Conservation (phyloP, 176 grass and related monocot species). For the Zea mays region DNA sequence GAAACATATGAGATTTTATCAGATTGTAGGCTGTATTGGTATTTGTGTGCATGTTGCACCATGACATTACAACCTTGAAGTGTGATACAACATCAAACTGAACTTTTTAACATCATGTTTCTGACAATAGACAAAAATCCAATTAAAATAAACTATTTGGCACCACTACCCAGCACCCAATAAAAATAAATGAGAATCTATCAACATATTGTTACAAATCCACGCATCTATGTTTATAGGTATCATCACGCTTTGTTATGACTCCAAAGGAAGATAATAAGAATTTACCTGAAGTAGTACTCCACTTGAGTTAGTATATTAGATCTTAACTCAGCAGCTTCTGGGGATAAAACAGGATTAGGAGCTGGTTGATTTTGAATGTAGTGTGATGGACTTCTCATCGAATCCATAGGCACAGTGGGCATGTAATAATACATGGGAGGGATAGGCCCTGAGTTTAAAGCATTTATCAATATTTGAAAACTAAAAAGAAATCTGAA, state of each 20-base stretch:
- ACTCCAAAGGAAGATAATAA: conserved; percentile 26
- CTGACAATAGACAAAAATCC: neutral
- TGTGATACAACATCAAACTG: conserved; percentile 8
- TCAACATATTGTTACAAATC: neutral
- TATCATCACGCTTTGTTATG: neutral
- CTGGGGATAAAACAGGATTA: conserved; percentile 43
- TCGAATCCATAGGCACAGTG: conserved; percentile 51
- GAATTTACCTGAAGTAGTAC: conserved; percentile 72
- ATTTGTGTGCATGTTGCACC: neutral
- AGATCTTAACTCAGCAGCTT: conserved; percentile 53
- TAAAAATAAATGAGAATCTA: conserved; percentile 16
- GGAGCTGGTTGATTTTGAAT: conserved; percentile 42
- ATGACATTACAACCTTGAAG: conserved; percentile 2
- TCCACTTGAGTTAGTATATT: conserved; percentile 68
- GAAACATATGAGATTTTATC: neutral
- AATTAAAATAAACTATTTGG: conserved; percentile 13
- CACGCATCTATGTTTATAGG: neutral
- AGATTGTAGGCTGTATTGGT: neutral
- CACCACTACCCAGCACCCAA: neutral
- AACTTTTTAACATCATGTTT: neutral
- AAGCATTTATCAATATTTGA: conserved; percentile 27
- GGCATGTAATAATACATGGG: conserved; percentile 75
- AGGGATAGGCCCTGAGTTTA: conserved; percentile 56
- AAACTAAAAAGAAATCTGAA: conserved; percentile 20
- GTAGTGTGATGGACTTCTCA: conserved; percentile 53